phyloP scores from a whole-genome alignment of 768 basidiomycete genomes.

The Russula griseocarnosa region DNA sequence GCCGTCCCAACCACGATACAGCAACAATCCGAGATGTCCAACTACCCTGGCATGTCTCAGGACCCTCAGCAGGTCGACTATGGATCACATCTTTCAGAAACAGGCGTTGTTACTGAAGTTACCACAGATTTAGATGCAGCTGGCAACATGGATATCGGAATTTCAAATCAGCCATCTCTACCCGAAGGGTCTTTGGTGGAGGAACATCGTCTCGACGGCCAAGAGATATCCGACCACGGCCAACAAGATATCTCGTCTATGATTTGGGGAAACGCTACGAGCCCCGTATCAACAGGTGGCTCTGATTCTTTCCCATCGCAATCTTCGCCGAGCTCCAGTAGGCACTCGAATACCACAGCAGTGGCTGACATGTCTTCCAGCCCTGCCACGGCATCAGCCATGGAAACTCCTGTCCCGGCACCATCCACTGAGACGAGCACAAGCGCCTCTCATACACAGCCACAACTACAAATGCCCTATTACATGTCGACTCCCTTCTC shows the following conservation, averaged over 20 bases:
- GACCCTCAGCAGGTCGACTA: conserved; percentile 8
- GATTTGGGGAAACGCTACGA: conserved; percentile 11
- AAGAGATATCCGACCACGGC: not conserved
- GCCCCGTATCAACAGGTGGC: conserved; percentile 10
- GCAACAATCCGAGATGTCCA: conserved; percentile 9
- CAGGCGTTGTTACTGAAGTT: not conserved
- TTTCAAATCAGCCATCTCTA: not conserved
- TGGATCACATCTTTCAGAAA: conserved; percentile 2
- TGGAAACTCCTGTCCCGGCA: conserved; percentile 2
- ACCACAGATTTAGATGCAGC: not conserved
- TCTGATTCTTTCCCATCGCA: conserved; percentile 11
- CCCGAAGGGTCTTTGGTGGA: conserved; percentile 1
- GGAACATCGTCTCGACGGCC: not conserved
- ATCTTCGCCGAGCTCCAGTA: conserved; percentile 15
- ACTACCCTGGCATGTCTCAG: conserved; percentile 3
- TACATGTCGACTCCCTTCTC: conserved; percentile 39
- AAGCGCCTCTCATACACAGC: conserved; percentile 30
- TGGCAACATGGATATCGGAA: not conserved
- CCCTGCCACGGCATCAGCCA: not conserved
- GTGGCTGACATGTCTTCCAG: conserved; percentile 7
- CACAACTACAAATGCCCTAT: conserved; percentile 34
- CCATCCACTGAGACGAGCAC: conserved; percentile 16
- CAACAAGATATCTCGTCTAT: conserved; percentile 12
- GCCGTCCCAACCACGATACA: not conserved
- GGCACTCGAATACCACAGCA: not conserved